Evolutionary conservation across 1,139 yeast species (phyloP).

Genomic region (Hyphopichia fennica): DNA sequence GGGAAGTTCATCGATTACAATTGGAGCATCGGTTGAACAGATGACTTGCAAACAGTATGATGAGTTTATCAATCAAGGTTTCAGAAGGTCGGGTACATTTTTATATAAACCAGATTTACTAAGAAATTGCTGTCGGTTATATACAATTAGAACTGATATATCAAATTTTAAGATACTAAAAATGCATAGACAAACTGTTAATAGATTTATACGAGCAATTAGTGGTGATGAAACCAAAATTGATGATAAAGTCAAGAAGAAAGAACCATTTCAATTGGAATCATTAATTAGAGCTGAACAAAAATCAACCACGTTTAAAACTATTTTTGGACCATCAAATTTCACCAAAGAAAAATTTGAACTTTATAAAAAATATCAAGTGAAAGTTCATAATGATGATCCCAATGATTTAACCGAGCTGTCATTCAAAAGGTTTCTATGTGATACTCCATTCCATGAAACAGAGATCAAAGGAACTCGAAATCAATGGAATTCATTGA

Average conservation of each 20-base stretch:
- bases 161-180: slow-evolving; percentile 50
- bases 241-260: slow-evolving; percentile 12
- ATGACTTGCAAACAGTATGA: slow-evolving; percentile 61
- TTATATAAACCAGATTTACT: slow-evolving; percentile 73
- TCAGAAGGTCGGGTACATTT: slow-evolving; percentile 74
- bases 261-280: slow-evolving; percentile 17
- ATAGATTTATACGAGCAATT: slow-evolving; percentile 46
- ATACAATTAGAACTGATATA: slow-evolving; percentile 69
- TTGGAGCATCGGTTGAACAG: slow-evolving; percentile 51
- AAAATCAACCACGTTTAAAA: slow-evolving; percentile 37
- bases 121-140: slow-evolving; percentile 78
- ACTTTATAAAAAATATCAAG: slow-evolving; percentile 71
- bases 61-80: slow-evolving; percentile 65
- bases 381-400: slow-evolving; percentile 62
- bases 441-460: slow-evolving; percentile 60
- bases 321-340: slow-evolving; percentile 54
- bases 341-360: slow-evolving; percentile 62
- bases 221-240: slow-evolving; percentile 1
- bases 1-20: slow-evolving; percentile 30
- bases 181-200: slow-evolving; percentile 66
- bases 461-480: slow-evolving; percentile 24
- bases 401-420: slow-evolving; percentile 42
- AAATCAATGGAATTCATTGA: slow-evolving; percentile 29
- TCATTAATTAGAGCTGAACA: slow-evolving; percentile 22
- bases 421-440: slow-evolving; percentile 65